phyloP scores from a whole-genome alignment of 1,284 basidiomycete genomes.

The Chalciporus piperatoides region DNA sequence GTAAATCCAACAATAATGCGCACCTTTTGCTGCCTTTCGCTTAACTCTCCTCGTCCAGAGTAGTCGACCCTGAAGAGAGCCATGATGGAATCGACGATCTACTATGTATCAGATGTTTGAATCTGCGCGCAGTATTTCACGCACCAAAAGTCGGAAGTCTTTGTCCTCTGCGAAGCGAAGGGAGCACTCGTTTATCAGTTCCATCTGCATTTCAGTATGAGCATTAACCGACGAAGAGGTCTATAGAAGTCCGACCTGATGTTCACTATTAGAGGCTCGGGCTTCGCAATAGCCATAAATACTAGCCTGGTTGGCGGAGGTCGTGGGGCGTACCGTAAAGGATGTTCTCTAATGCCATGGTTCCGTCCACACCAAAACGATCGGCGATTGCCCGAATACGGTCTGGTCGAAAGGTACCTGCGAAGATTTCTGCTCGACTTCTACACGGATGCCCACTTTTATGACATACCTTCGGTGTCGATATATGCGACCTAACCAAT shows the following conservation, averaged over 20 bases:
- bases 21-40: conserved; percentile 89
- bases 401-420: conserved; percentile 91
- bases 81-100: conserved; percentile 95
- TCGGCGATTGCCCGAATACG: conserved; percentile 87
- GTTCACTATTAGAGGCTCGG: conserved; percentile 84
- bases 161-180: conserved; percentile 80
- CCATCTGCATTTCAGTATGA: conserved; percentile 54
- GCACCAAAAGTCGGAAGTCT: conserved; percentile 69
- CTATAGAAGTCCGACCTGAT: conserved; percentile 50
- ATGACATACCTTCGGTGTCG: conserved; percentile 76
- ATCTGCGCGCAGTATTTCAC: conserved; percentile 3
- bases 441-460: neutral
- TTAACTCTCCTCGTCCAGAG: conserved; percentile 87
- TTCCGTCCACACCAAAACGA: conserved; percentile 84
- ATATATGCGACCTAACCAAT: conserved; percentile 78
- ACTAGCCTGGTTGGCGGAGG: neutral
- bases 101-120: conserved; percentile 14
- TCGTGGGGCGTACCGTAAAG: conserved; percentile 58
- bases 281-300: conserved; percentile 39
- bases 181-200: conserved; percentile 82
- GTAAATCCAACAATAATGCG: neutral
- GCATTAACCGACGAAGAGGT: conserved; percentile 2
- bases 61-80: conserved; percentile 92
- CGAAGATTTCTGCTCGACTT: conserved; percentile 8
- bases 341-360: conserved; percentile 84